Conservation (phyloP, 345 rosid species). For the Brassica rapa region DNA sequence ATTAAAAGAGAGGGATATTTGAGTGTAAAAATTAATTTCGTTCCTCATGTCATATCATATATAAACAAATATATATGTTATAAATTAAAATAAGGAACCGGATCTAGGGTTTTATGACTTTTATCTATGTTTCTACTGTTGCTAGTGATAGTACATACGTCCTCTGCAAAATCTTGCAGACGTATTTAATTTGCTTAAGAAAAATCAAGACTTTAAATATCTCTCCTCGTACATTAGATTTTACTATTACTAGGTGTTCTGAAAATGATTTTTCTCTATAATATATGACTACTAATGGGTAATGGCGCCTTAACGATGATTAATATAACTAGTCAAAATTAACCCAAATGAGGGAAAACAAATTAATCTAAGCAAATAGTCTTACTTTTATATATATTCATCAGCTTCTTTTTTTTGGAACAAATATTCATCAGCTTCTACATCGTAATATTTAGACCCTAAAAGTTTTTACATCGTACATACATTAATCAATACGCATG, state of each 20-base stretch:
- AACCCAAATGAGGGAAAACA: neutral
- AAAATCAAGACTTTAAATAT: constrained; percentile 29
- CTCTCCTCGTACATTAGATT: constrained; percentile 39
- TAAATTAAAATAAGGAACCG: constrained; percentile 18
- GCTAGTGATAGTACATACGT: constrained; percentile 35
- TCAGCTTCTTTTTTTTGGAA: too few species aligned
- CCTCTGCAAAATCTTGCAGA: constrained; percentile 41
- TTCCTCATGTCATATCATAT: constrained; percentile 19
- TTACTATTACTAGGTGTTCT: constrained; percentile 16
- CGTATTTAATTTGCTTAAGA: constrained; percentile 32
- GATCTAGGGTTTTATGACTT: constrained; percentile 43
- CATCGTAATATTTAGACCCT: constrained; percentile 8
- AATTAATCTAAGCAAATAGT: neutral
- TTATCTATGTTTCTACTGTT: constrained; percentile 33
- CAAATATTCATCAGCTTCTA: neutral
- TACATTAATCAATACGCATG: constrained; percentile 1
- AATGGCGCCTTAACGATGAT: neutral
- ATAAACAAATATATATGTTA: neutral
- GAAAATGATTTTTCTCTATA: neutral
- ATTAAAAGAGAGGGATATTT: neutral
- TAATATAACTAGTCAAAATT: neutral
- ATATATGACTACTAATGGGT: neutral
- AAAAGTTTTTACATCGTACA: constrained; percentile 21
- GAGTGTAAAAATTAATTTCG: neutral
- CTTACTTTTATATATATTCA: neutral